Evolutionary conservation across 345 rosid genomes (phyloP), one percentile per base, ranked within the genome.

Genomic region (Camelina hispida): DNA sequence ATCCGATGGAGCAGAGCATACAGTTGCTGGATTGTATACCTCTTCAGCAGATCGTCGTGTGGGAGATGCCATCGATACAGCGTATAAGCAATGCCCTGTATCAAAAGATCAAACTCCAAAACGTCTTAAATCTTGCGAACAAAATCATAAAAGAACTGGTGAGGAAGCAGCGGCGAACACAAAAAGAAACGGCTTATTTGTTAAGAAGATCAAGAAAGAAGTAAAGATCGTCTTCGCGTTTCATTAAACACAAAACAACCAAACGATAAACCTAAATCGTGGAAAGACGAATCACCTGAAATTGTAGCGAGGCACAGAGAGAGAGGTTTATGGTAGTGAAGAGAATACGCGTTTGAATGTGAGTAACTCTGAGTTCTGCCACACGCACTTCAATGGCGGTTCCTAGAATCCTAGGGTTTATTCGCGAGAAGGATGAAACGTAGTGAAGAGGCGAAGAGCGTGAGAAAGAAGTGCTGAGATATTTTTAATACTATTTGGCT

Each of bases 51-150:
- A 55, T 16, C 0, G 2, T 7, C 22, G 22, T 44, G 0, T 3
- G 17, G 23, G 23, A 20, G 82, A 40, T 30, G 78, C 83, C 90
- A 84, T 84, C 12, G 48, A 40, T 58, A 28, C 59, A 62, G 72
- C 71, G 55, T 42, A n/a, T 62, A 70, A 52, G 32, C 43, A 68
- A 61, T 54, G 56, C n/a, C 53, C 74, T 44, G 58, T 60, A 22
- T 43, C 57, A 11, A 9, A 15, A 34, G 13, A 60, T 10, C 50
- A 60, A 60, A 30, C 34, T 11, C 7, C 40, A 48, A 48, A 47
- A 48, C 53, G 12, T 20, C 9, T 23, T 56, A 9, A 25, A 23
- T 17, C 47, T 38, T 42, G 13, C 12, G n/a, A 38, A 38, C 43
- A 50, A 4, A 48, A 48, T 7, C 53, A 17, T 48, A 40, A 11